Evolutionary conservation across 768 basidiomycete genomes (phyloP), one percentile per base, ranked within the genome.

Genomic region (Termitomyces sp.): DNA sequence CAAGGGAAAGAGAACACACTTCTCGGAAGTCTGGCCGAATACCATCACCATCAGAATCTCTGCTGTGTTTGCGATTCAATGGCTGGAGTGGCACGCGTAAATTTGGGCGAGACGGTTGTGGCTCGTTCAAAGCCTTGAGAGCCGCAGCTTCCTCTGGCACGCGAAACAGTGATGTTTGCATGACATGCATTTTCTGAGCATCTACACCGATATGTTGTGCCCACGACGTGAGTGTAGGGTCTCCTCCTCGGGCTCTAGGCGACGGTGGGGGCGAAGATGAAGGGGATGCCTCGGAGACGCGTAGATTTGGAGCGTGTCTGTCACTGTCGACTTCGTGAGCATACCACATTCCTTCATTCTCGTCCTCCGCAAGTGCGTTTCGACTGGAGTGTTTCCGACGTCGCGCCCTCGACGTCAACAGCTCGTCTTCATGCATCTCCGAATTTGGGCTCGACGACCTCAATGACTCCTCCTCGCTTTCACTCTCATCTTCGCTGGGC

Each of bases 161-260:
- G 45, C 86, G 80, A 66, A 96, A 96, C 52, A 96, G 72, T 35
- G 89, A 87, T 0, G 89, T 85, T 65, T 96, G 94, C 94, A 96
- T 96, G 53, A 95, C 90, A 64, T 93, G 89, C 79, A 94, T 84
- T 71, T 86, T 87, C 68, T 91, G 90, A 14, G 86, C 79, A 67
- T 95, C 91, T n/a, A 94, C 75, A 5, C 89, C 87, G 28, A 86
- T 68, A 50, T 82, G 82, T 47, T 85, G 79, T 14, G 86, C 83
- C 87, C 89, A 90, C 40, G 88, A 82, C 53, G 84, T 81, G 44
- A 84, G 74, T 6, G 78, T 76, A 6, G 80, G 71, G 57, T 83
- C 80, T 2, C 69, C 80, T 2, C 69, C 70, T 21, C 67, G 63
- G 54, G 65, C 47, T 49, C 67, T 66, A 42, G 71, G 62, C 10